Conservation (phyloP, 2,329 filamentous ascomycete species). For the Periglandula ipomoeae region DNA sequence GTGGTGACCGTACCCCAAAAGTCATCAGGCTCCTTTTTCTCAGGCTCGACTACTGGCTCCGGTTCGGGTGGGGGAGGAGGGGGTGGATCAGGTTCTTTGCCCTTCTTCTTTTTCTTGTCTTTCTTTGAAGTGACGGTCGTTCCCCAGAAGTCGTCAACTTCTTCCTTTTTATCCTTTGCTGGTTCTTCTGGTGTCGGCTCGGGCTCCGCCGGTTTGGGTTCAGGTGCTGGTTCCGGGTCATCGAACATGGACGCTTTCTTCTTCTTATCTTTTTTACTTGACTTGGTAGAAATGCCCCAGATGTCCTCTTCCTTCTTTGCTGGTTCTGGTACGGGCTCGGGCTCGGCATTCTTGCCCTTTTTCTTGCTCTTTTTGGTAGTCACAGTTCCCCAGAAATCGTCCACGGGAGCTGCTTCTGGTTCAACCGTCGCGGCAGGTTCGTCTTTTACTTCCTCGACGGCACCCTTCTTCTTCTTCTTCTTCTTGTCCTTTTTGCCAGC, state of each 20-base stretch:
- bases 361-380: slow-evolving; percentile 28
- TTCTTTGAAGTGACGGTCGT: slow-evolving; percentile 12
- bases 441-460: slow-evolving; percentile 13
- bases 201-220: slow-evolving; percentile 7
- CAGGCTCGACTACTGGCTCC: slow-evolving; percentile 8
- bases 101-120: slow-evolving; percentile 16
- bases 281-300: slow-evolving; percentile 19
- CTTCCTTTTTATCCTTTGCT: slow-evolving; percentile 12
- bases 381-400: slow-evolving; percentile 17
- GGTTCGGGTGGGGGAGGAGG: neutral
- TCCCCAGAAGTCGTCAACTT: slow-evolving; percentile 19
- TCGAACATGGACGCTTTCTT: slow-evolving; percentile 18
- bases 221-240: slow-evolving; percentile 13
- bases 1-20: slow-evolving; percentile 17
- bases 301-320: slow-evolving; percentile 22
- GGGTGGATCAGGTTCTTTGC: neutral
- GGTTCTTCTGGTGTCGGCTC: slow-evolving; percentile 5
- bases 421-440: slow-evolving; percentile 7
- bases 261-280: slow-evolving; percentile 23
- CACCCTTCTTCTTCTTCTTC: slow-evolving; percentile 13
- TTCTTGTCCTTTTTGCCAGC: slow-evolving; percentile 10
- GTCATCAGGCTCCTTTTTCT: slow-evolving; percentile 22
- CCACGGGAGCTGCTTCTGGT: neutral
- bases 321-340: slow-evolving; percentile 15
- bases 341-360: slow-evolving; percentile 27